Base-by-base conservation (phyloP, 73 alveolate species). In the Effrenium voratum region DNA sequence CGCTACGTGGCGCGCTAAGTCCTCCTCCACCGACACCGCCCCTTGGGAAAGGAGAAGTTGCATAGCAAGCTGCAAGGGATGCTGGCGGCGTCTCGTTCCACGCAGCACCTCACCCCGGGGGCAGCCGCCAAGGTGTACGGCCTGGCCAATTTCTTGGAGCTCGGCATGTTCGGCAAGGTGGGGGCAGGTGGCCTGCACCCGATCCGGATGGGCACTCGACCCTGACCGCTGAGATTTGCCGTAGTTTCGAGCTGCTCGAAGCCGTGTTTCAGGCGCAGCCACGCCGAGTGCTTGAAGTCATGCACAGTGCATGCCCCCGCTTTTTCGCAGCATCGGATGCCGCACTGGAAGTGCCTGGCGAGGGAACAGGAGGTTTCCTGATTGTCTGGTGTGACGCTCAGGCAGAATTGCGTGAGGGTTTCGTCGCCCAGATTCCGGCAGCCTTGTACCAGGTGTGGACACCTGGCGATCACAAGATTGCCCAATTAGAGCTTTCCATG, bases 281-380 rank as follows among this genome's bases (percentile, higher is more conserved):
- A 26, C 40, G 40, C 5, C 22, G 77, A 24, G 43, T 24, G 40
- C 5, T 63, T 8, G 43, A 16, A 24, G 77, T 73, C 26, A 5
- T 73, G 4, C 52, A 10, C 50, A 4, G 28, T 10, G 52, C 50
- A 6, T 10, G 19, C 4, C 52, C 12, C 4, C 46, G 84, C 50
- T 77, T 77, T 28, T 2, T 38, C 22, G 87, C 38, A 3, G 87
- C 87, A 13, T 43, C 66, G 15, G 87, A 73, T 38, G 84, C 84
- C 22, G 84, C 84, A 46, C 52, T 34, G 46, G 84, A 73, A 12
- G 22, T 49, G 34, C 84, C 84, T 5, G 22, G 46, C 26, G 36
- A 22, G n/a, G 84, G 84, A 5, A 73, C 84, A 10, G 84, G 84
- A 5, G 84, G 84, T 28, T 73, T 73, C 50, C 84, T 73, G 22